Evolutionary conservation across 805 yeast genomes (phyloP), one percentile per base, ranked within the genome.

Genomic region (Schizosaccharomyces lindneri): DNA sequence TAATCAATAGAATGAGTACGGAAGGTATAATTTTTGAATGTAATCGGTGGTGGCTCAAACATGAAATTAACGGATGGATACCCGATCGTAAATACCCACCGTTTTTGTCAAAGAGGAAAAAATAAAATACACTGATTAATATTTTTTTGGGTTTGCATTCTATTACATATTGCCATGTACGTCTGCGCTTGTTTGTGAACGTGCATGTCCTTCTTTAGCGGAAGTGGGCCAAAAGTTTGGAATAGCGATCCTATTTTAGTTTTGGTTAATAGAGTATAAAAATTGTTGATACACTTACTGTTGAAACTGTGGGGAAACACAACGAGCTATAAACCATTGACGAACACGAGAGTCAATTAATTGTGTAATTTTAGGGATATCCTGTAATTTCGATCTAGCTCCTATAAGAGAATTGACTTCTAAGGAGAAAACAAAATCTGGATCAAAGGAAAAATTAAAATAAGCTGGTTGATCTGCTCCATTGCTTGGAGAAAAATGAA

Each of bases 291-390:
- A 21, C 27, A 24, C 57, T 24, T 51, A 51, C 57, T 87, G 84
- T 70, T 89, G 95, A 67, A 84, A 90, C 66, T 95, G 77, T 0
- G 99, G 99, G 65, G 87, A 94, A 13, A 93, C 93, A 69, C 95
- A 87, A 64, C 96, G 76, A 66, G 90, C 97, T 19, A 83, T 82
- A 68, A 93, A 89, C 95, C 96, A 88, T 62, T 82, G 82, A 64
- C 93, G 78, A 48, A 93, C 77, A 64, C 83, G 83, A 63, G 80
- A 81, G 69, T 93, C 97, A 51, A 93, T 82, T 55, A 93, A 73
- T 63, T 86, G 82, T 9, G 95, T 81, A 48, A 93, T 81, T 68
- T 93, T 88, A 6, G 99, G 98, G 17, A 93, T 85, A 67, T 93
- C 87, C 71, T 89, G 95, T 32, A 93, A 75, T 69, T 90, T 85